Evolutionary conservation across 441 rosid species (phyloP), one percentile per base, ranked within the genome.

Genomic region (Pelargonium myrrhifolium): DNA sequence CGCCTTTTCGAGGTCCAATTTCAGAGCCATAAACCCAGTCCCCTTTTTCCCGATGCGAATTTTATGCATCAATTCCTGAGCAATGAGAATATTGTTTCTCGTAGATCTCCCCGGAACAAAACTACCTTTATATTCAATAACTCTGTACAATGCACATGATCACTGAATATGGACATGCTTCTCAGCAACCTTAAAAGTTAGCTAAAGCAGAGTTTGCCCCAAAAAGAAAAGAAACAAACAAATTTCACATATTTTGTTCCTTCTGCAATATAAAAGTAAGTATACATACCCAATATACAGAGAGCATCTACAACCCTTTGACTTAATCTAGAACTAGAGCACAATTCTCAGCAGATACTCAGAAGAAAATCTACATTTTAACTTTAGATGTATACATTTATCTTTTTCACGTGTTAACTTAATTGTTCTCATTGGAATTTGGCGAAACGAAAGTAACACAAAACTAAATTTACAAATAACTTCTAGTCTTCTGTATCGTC

Each of bases 211-310:
- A 62, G n/a, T 17, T 11, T 62, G 18, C 28, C n/a, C 62, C 24
- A 12, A 12, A 47, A 1, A 28, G 11, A 5, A 42, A 55, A 39
- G 14, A 17, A 22, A 3, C n/a, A 59, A 24, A 21, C 39, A 35
- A 5, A 35, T 35, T 35, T 35, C 39, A 35, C 6, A 0, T 6
- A 5, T 35, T 6, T 35, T 35, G 39, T 4, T 5, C 39, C 39
- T 5, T 35, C 6, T 21, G 21, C 31, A 21, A 55, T 56, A n/a
- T n/a, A 61, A 37, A 45, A 67, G 35, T 65, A 22, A 2, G 39
- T 55, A 20, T 12, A 62, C 68, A 76, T 26, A 72, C 45, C 58
- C 35, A 67, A n/a, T 17, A n/a, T 64, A 31, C 59, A 49, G 15
- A 12, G 8, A 45, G 4, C 67, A 47, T 47, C 61, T 21, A 15